Conservation (phyloP, 441 rosid genomes). For the Croton setiger region DNA sequence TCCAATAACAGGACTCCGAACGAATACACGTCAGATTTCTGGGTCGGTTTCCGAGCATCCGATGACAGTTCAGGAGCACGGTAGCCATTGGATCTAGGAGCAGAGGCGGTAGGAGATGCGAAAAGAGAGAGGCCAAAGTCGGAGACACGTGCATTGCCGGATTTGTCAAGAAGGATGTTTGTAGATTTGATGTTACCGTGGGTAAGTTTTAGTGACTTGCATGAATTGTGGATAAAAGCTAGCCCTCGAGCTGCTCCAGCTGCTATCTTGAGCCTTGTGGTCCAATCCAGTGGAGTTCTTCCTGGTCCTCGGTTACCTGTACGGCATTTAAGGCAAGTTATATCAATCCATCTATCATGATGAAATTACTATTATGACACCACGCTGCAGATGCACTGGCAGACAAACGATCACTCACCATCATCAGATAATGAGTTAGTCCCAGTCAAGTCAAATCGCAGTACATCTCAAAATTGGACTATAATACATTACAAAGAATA, state of each 20-base stretch:
- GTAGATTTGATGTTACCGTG: conserved; percentile 93
- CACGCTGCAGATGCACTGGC: neutral
- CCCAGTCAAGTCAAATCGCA: neutral
- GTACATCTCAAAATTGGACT: neutral
- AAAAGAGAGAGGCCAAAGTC: conserved; percentile 77
- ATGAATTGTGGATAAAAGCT: conserved; percentile 69
- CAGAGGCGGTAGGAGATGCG: conserved; percentile 37
- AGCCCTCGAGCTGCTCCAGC: conserved; percentile 84
- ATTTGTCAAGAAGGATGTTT: conserved; percentile 64
- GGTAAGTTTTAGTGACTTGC: conserved; percentile 54
- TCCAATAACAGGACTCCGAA: conserved; percentile 84
- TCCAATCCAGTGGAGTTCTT: conserved; percentile 81
- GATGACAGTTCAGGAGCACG: conserved; percentile 84
- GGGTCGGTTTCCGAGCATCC: conserved; percentile 64
- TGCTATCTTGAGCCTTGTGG: conserved; percentile 59
- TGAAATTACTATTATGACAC: neutral
- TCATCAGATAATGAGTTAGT: neutral
- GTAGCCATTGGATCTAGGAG: conserved; percentile 69
- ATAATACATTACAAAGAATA: too few species aligned
- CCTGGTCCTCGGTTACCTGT: conserved; percentile 93
- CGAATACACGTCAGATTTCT: conserved; percentile 85
- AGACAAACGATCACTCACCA: neutral
- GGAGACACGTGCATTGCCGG: conserved; percentile 67
- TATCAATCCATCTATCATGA: neutral
- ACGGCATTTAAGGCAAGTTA: neutral